Conservation (phyloP, 225 moss, liverwort and hornwort species). For the Ulota crispa region DNA sequence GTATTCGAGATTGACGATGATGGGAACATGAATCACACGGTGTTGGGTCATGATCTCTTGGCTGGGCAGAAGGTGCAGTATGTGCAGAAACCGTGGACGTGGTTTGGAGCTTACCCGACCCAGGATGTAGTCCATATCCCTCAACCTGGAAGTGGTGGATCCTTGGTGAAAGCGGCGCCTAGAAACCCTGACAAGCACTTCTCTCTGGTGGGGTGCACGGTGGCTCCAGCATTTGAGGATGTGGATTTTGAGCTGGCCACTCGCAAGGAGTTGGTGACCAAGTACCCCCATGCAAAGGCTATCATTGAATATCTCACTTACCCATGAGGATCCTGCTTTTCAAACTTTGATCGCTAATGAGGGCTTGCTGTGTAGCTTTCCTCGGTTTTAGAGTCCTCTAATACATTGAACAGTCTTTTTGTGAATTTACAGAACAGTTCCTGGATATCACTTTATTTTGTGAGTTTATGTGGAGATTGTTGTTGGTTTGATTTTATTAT, state of each 20-base stretch:
- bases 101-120: constrained; percentile 89
- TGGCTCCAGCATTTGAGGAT: constrained; percentile 74
- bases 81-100: constrained; percentile 57
- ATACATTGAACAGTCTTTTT: neutral
- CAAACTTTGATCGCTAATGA: neutral
- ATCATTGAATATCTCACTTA: constrained; percentile 60
- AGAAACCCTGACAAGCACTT: constrained; percentile 56
- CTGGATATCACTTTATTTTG: neutral
- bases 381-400: neutral
- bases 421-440: neutral
- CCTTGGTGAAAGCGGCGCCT: constrained; percentile 35
- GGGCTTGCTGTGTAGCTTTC: neutral
- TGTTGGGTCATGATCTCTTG: constrained; percentile 61
- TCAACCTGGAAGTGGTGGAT: constrained; percentile 6
- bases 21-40: constrained; percentile 51
- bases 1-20: constrained; percentile 68
- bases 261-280: constrained; percentile 42
- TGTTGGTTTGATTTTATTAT: neutral
- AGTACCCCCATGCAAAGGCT: constrained; percentile 48
- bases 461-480: neutral
- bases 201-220: constrained; percentile 75
- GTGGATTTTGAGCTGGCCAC: constrained; percentile 69
- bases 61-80: constrained; percentile 75
- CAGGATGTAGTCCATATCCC: constrained; percentile 50
- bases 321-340: constrained; percentile 6